A percentile compares a stretch with the other conserved stretches of the same genome.
Evolutionary conservation across 2,329 filamentous ascomycete species (phyloP).

Genomic region (Calonectria pseudoreteaudii): DNA sequence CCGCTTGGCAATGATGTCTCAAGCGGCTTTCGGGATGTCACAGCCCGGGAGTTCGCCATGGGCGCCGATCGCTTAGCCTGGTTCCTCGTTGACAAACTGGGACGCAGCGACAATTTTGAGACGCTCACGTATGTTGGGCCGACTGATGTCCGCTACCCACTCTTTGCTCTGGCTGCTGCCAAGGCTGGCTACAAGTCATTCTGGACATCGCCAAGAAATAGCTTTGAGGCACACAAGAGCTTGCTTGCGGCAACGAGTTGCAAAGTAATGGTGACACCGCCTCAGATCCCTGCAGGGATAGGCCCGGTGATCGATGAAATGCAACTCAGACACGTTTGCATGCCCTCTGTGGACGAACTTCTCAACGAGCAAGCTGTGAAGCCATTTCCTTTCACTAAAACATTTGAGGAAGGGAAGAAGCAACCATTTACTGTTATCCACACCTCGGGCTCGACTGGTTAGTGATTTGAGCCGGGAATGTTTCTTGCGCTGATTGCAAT

Average conservation of each 20-base stretch:
- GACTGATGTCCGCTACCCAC: not conserved
- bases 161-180: not conserved
- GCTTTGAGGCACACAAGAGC: not conserved
- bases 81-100: not conserved
- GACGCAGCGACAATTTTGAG: not conserved
- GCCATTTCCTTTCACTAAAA: not conserved
- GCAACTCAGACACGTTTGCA: not conserved
- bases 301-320: not conserved
- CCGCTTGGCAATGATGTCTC: not conserved
- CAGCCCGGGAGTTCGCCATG: not conserved
- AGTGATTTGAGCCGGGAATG: not conserved
- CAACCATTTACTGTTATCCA: not conserved
- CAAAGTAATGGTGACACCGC: not conserved
- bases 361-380: not conserved
- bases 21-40: not conserved
- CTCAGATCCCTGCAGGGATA: not conserved
- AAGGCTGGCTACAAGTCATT: not conserved
- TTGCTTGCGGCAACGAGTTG: not conserved
- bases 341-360: conserved; percentile 1
- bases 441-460: not conserved
- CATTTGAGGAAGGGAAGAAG: not conserved
- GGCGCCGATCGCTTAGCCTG: not conserved
- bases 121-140: not conserved
- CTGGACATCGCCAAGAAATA: not conserved
- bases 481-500: not conserved